These are phyloP conservation scores for Gynostemma pentaphyllum DNA, from an alignment of 306 rosid genomes.

Conservation along the genomic window DNA sequence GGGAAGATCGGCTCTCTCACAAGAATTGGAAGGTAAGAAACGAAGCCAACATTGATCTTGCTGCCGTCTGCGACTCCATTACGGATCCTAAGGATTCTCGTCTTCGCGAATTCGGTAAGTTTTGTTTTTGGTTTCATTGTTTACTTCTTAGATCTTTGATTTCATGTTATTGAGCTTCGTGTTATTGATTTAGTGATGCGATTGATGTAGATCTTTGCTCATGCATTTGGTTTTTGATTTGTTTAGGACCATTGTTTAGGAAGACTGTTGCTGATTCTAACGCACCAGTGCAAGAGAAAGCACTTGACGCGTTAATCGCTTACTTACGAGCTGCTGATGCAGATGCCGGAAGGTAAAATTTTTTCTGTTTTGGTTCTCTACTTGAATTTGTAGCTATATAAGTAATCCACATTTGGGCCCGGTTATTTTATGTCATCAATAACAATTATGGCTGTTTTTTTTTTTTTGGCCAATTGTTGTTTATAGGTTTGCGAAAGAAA, in stretches of 20 bases:
- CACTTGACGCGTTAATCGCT: constrained; percentile 88
- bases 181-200: constrained; percentile 18
- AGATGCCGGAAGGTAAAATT: constrained; percentile 69
- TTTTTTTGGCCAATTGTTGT: constrained; percentile 11
- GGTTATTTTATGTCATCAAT: background rate
- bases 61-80: constrained; percentile 81
- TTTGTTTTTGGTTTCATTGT: constrained; percentile 18
- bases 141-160: constrained; percentile 13
- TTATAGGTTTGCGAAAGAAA: constrained; percentile 76
- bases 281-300: constrained; percentile 98
- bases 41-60: constrained; percentile 89
- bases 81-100: constrained; percentile 94
- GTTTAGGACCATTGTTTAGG: constrained; percentile 55
- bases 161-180: constrained; percentile 13
- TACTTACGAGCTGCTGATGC: constrained; percentile 93
- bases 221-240: constrained; percentile 8
- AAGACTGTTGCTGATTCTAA: constrained; percentile 91
- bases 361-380: background rate
- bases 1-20: constrained; percentile 94
- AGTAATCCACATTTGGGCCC: background rate
- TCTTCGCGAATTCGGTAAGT: constrained; percentile 85
- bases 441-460: constrained; percentile 1
- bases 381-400: background rate
- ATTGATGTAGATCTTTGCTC: constrained; percentile 15
- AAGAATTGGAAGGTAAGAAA: constrained; percentile 98